Evolutionary conservation across 2,329 filamentous ascomycete species (phyloP).

Genomic region (Onygenales sp.): DNA sequence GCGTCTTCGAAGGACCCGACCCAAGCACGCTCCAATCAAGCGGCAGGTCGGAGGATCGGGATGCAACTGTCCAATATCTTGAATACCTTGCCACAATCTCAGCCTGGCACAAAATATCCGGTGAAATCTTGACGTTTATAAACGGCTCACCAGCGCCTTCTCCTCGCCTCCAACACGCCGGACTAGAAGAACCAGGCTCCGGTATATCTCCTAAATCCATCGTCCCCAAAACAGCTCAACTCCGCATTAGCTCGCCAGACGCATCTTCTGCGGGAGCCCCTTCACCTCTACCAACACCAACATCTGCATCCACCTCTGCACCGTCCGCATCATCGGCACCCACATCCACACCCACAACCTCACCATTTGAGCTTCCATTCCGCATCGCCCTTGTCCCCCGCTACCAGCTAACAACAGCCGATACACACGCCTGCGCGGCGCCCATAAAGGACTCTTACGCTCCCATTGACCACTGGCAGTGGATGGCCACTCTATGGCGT

Average conservation of each 20-base stretch:
- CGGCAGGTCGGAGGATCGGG: conserved; percentile 25
- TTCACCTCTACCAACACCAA: conserved; percentile 4
- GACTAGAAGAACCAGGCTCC: conserved; percentile 14
- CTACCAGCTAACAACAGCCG: conserved; percentile 70
- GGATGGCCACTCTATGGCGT: conserved; percentile 91
- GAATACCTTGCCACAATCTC: conserved; percentile 61
- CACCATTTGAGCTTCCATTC: conserved; percentile 23
- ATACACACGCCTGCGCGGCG: conserved; percentile 63
- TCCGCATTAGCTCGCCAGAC: conserved; percentile 22
- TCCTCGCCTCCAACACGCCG: not conserved
- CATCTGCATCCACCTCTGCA: conserved; percentile 2
- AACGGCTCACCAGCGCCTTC: conserved; percentile 20
- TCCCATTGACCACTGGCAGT: conserved; percentile 90
- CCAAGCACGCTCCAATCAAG: conserved; percentile 5
- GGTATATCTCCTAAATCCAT: conserved; percentile 24
- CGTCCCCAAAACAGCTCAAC: conserved; percentile 20
- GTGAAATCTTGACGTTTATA: conserved; percentile 56
- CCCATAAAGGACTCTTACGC: conserved; percentile 70
- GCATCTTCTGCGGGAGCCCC: conserved; percentile 17
- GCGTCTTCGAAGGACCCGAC: conserved; percentile 40
- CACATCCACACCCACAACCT: conserved; percentile 6
- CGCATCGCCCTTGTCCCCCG: conserved; percentile 69
- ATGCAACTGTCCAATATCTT: conserved; percentile 51
- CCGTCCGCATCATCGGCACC: conserved; percentile 9
- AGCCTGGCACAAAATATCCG: conserved; percentile 66